These are phyloP conservation scores for Penicillium paneum DNA, from an alignment of 2,329 filamentous ascomycete genomes.

Conservation along the genomic window DNA sequence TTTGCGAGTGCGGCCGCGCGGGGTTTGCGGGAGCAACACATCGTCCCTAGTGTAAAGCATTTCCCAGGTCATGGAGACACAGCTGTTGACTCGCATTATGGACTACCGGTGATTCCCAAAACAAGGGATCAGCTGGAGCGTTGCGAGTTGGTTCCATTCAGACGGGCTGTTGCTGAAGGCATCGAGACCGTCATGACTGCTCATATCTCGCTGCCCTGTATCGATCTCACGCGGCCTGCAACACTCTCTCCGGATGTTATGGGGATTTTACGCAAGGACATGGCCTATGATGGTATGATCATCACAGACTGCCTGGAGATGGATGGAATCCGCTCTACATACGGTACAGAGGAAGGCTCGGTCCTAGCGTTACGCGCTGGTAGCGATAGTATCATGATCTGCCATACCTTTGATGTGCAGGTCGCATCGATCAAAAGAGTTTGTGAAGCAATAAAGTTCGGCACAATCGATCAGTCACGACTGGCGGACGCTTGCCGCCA, in stretches of 20 bases:
- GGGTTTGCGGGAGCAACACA: conserved; percentile 39
- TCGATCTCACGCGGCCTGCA: conserved; percentile 39
- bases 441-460: conserved; percentile 36
- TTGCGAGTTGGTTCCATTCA: conserved; percentile 46
- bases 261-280: conserved; percentile 41
- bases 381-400: conserved; percentile 47
- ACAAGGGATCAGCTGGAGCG: conserved; percentile 37
- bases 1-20: conserved; percentile 40
- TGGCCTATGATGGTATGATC: conserved; percentile 45
- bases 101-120: conserved; percentile 42
- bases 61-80: conserved; percentile 48
- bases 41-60: conserved; percentile 46
- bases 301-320: conserved; percentile 48
- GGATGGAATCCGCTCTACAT: conserved; percentile 43
- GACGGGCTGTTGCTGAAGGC: conserved; percentile 41
- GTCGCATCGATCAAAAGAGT: conserved; percentile 41
- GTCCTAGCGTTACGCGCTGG: conserved; percentile 44
- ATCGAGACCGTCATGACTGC: conserved; percentile 48
- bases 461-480: conserved; percentile 29
- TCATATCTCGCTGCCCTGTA: conserved; percentile 42
- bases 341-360: conserved; percentile 42
- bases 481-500: conserved; percentile 37
- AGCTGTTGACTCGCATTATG: conserved; percentile 45
- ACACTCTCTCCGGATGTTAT: conserved; percentile 40
- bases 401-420: conserved; percentile 44